Percentiles rank a stretch among this genome's conserved stretches.
phyloP scores from a whole-genome alignment of 1,284 basidiomycete genomes.

The Malassezia obtusa region DNA sequence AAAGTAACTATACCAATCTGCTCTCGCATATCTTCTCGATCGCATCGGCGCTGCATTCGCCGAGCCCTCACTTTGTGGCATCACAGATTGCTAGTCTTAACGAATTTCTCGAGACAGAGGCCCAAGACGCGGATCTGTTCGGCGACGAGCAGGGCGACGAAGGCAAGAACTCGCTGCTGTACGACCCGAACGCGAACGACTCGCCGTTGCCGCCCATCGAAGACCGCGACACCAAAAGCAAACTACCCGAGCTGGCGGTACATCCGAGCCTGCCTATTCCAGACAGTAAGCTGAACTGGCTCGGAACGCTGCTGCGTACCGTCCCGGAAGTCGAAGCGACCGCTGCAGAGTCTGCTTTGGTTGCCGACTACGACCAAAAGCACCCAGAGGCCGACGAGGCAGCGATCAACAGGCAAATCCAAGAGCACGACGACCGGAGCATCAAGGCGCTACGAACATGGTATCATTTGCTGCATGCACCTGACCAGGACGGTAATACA shows the following conservation, averaged over 20 bases:
- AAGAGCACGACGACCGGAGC: constrained; percentile 25
- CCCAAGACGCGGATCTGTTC: constrained; percentile 27
- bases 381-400: neutral
- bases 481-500: constrained; percentile 29
- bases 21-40: constrained; percentile 36
- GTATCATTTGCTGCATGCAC: constrained; percentile 30
- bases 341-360: constrained; percentile 19
- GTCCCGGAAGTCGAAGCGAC: constrained; percentile 28
- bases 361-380: constrained; percentile 21
- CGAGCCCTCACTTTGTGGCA: constrained; percentile 29
- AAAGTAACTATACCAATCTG: constrained; percentile 29
- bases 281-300: constrained; percentile 32
- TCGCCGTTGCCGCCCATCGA: constrained; percentile 21
- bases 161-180: constrained; percentile 17
- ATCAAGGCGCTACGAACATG: constrained; percentile 25
- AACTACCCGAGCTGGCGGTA: constrained; percentile 22
- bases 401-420: constrained; percentile 16
- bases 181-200: neutral
- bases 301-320: constrained; percentile 32
- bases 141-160: constrained; percentile 13
- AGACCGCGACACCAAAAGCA: constrained; percentile 26
- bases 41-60: constrained; percentile 25
- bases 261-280: constrained; percentile 30
- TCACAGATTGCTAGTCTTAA: constrained; percentile 31
- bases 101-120: constrained; percentile 30